phyloP scores from a whole-genome alignment of 2,329 filamentous ascomycete genomes.

The Ophiostoma ips region DNA sequence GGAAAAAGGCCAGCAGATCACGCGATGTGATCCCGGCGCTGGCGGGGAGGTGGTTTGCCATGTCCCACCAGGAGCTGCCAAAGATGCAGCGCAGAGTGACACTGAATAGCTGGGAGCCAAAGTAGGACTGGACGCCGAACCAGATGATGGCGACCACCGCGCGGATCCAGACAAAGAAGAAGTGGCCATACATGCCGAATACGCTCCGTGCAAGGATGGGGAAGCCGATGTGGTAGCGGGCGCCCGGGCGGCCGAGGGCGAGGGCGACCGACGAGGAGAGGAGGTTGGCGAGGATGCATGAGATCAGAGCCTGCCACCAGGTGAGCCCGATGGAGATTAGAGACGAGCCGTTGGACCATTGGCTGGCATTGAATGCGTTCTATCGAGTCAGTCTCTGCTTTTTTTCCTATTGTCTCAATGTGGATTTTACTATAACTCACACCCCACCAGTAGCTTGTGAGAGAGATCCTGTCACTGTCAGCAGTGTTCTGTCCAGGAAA shows the following conservation, averaged over 20 bases:
- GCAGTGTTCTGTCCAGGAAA: neutral
- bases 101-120: conserved; percentile 7
- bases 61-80: conserved; percentile 21
- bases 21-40: conserved; percentile 23
- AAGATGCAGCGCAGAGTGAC: conserved; percentile 19
- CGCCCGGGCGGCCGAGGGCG: conserved; percentile 6
- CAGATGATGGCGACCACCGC: conserved; percentile 7
- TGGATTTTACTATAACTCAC: no score
- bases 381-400: neutral
- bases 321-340: conserved; percentile 9
- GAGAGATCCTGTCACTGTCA: conserved; percentile 4
- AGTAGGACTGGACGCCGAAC: conserved; percentile 10
- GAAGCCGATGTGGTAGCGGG: conserved; percentile 11
- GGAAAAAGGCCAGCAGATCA: conserved; percentile 22
- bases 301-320: conserved; percentile 10
- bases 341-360: conserved; percentile 5
- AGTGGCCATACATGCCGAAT: conserved; percentile 9
- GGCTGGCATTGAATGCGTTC: conserved; percentile 11
- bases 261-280: conserved; percentile 5
- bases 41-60: conserved; percentile 21
- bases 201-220: conserved; percentile 7
- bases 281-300: conserved; percentile 2
- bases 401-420: no score
- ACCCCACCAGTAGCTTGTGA: conserved; percentile 11
- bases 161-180: conserved; percentile 5